Conservation (phyloP, 2,329 filamentous ascomycete species). For the Atkinsonella hypoxylon region DNA sequence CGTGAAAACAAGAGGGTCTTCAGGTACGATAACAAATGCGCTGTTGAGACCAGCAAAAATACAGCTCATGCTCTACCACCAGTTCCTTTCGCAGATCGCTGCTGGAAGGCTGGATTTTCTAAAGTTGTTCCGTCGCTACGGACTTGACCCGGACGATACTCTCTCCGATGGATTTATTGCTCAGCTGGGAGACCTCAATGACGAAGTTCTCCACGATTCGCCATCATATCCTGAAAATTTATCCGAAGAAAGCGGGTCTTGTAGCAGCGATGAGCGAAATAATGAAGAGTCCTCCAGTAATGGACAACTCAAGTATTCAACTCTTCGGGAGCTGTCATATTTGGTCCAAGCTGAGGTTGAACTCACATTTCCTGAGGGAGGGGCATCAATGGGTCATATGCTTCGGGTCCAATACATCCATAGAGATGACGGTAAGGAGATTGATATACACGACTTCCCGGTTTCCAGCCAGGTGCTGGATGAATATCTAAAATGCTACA, state of each 20-base stretch:
- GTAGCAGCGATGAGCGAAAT: background rate
- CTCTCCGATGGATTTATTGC: slow-evolving; percentile 75
- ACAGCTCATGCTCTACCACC: slow-evolving; percentile 83
- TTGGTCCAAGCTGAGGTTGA: slow-evolving; percentile 35
- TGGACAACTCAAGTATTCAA: slow-evolving; percentile 33
- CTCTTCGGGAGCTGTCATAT: slow-evolving; percentile 33
- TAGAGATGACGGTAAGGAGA: slow-evolving; percentile 37
- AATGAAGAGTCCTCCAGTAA: background rate
- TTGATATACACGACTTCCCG: slow-evolving; percentile 47
- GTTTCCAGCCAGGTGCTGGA: slow-evolving; percentile 55
- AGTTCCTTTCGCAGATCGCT: slow-evolving; percentile 67
- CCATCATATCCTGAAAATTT: slow-evolving; percentile 21
- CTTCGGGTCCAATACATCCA: slow-evolving; percentile 43
- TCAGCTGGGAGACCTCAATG: slow-evolving; percentile 58
- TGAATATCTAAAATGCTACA: slow-evolving; percentile 53
- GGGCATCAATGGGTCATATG: slow-evolving; percentile 34
- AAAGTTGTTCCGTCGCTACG: slow-evolving; percentile 58
- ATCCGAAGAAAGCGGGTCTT: background rate
- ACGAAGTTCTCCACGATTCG: slow-evolving; percentile 47
- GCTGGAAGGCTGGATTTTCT: slow-evolving; percentile 58
- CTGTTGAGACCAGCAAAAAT: slow-evolving; percentile 68
- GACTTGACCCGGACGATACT: slow-evolving; percentile 46
- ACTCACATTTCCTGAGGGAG: slow-evolving; percentile 40
- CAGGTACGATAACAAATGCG: slow-evolving; percentile 51
- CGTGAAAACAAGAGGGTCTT: slow-evolving; percentile 68